A percentile compares a stretch with the other conserved stretches of the same genome.
phyloP scores from a whole-genome alignment of 2,329 filamentous ascomycete genomes.

The Zelopaecilomyces penicillatus region DNA sequence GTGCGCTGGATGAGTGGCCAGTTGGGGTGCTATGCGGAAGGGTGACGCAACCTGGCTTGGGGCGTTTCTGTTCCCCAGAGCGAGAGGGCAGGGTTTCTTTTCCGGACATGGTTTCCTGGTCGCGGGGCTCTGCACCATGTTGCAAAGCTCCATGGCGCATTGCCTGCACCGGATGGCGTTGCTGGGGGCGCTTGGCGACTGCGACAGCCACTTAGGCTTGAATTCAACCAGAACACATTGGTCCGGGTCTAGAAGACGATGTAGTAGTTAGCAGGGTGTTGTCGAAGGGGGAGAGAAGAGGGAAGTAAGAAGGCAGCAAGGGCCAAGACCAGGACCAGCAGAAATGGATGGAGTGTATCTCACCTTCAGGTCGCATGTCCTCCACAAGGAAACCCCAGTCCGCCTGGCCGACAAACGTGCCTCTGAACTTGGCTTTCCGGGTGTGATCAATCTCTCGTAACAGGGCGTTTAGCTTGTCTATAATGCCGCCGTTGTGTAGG shows the following conservation, averaged over 20 bases:
- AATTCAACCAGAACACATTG: constrained; percentile 54
- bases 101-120: constrained; percentile 26
- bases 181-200: constrained; percentile 62
- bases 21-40: constrained; percentile 29
- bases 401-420: constrained; percentile 42
- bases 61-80: constrained; percentile 47
- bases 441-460: constrained; percentile 40
- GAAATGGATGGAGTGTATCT: constrained; percentile 3
- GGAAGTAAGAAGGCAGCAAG: neutral
- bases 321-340: neutral
- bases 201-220: constrained; percentile 77
- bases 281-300: neutral
- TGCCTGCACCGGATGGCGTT: constrained; percentile 61
- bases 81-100: constrained; percentile 54
- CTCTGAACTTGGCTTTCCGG: constrained; percentile 37
- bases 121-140: constrained; percentile 24
- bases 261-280: constrained; percentile 6
- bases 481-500: constrained; percentile 26
- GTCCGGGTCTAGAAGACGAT: constrained; percentile 16
- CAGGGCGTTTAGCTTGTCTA: constrained; percentile 42
- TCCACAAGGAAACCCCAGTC: constrained; percentile 64
- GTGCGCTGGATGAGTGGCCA: constrained; percentile 21
- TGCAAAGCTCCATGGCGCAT: constrained; percentile 49
- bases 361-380: constrained; percentile 51
- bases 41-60: constrained; percentile 35